Conservation (phyloP, 208 protist species). For the Acanthamoeba triangularis region DNA sequence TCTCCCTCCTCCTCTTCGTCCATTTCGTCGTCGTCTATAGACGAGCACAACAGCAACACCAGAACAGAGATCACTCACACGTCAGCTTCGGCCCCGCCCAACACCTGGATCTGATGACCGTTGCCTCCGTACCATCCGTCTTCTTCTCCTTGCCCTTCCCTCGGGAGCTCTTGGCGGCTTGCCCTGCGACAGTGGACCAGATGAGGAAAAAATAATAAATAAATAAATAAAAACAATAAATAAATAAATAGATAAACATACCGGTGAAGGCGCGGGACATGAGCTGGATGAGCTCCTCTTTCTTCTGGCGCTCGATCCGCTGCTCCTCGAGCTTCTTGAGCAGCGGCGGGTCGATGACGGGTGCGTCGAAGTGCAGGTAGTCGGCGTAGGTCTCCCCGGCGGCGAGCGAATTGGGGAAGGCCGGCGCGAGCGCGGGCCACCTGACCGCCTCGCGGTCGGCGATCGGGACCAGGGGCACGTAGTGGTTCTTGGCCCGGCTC, state of each 20-base stretch:
- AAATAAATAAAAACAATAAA: not conserved
- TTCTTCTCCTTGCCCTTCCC: constrained; percentile 40
- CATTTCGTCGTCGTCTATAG: not conserved
- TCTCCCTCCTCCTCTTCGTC: constrained; percentile 13
- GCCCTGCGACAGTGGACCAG: not conserved
- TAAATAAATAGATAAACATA: not conserved
- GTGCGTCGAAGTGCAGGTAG: constrained; percentile 39
- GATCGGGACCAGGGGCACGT: constrained; percentile 63
- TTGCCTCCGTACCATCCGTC: not conserved
- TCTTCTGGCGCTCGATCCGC: not conserved
- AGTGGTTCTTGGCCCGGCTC: constrained; percentile 66
- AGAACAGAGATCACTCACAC: not conserved
- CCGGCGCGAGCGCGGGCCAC: constrained; percentile 30
- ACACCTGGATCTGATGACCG: too few species aligned
- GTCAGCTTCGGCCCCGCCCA: not conserved
- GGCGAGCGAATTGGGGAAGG: constrained; percentile 27
- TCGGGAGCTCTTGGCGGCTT: not conserved
- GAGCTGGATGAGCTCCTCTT: constrained; percentile 10
- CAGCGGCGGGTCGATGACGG: constrained; percentile 24
- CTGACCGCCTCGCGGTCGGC: not conserved
- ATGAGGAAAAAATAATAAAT: not conserved
- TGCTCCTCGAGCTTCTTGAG: constrained; percentile 61
- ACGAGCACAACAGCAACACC: not conserved
- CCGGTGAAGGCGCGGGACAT: not conserved
- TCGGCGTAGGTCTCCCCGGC: not conserved